These are phyloP conservation scores for Neurospora sp. DNA, from an alignment of 495 filamentous ascomycete species.

Conservation along the genomic window DNA sequence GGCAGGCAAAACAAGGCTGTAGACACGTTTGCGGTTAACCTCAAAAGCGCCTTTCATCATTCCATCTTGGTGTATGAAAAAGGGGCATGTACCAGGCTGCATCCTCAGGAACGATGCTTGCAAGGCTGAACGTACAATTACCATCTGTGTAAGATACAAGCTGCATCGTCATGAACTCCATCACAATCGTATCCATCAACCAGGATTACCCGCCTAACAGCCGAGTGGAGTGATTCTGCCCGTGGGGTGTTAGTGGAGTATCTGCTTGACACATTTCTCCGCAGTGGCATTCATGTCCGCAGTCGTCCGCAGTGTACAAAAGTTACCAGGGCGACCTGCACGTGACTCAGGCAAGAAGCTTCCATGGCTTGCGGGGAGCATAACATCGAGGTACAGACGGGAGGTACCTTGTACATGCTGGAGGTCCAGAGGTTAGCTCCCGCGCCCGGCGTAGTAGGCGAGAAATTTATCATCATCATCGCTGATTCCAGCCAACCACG, in stretches of 20 bases:
- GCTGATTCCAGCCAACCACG: conserved; percentile 2
- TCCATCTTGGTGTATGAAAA: neutral
- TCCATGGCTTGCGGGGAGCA: neutral
- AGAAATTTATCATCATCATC: conserved; percentile 37
- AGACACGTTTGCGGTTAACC: neutral
- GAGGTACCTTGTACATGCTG: neutral
- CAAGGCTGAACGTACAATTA: neutral
- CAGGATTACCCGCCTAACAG: neutral
- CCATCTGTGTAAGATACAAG: neutral
- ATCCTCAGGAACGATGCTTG: too few species aligned
- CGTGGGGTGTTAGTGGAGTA: neutral
- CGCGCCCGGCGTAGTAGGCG: conserved; percentile 7
- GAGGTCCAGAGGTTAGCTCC: neutral
- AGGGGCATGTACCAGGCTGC: too few species aligned
- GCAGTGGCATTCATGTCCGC: neutral
- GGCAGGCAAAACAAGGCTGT: neutral
- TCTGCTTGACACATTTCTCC: neutral
- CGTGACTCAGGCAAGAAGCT: neutral
- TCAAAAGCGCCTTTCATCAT: neutral
- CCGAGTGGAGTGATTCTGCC: neutral
- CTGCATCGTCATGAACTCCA: neutral
- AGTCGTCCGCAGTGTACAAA: neutral
- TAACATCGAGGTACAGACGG: neutral
- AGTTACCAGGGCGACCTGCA: neutral
- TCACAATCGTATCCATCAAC: neutral